A percentile compares a stretch with the other conserved stretches of the same genome.
These are phyloP conservation scores for Coleophoma crateriformis DNA, from an alignment of 2,329 filamentous ascomycete genomes.

Conservation along the genomic window DNA sequence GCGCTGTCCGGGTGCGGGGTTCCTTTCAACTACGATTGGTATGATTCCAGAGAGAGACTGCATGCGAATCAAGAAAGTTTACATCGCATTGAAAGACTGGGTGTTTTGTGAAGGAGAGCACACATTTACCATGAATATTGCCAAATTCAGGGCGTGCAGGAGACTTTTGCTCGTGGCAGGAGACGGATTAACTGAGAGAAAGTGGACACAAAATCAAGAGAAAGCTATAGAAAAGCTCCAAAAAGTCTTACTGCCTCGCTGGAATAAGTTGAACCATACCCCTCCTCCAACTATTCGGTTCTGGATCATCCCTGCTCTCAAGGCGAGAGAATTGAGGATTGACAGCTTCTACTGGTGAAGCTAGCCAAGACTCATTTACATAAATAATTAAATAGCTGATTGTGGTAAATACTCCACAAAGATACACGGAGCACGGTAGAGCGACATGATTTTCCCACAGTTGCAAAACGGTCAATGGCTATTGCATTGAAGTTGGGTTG, in stretches of 20 bases:
- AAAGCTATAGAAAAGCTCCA: background rate
- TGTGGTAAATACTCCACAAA: too few relatives aligned
- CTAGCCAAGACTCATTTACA: too few relatives aligned
- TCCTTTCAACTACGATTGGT: slow-evolving; percentile 1
- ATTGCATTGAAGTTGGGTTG: too few relatives aligned
- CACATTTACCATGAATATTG: background rate
- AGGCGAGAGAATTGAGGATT: background rate
- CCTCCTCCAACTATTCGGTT: background rate
- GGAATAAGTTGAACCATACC: background rate
- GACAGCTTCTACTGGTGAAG: slow-evolving; percentile 1
- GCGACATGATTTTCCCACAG: too few relatives aligned
- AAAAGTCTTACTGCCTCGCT: background rate
- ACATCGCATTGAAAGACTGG: background rate
- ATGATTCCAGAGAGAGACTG: background rate
- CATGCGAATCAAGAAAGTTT: background rate
- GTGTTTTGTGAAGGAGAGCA: background rate
- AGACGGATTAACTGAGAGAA: background rate
- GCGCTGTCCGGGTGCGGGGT: background rate
- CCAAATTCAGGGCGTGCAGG: background rate
- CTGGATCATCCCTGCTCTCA: background rate
- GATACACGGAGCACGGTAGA: too few relatives aligned
- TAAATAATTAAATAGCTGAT: too few relatives aligned
- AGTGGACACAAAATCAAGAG: background rate
- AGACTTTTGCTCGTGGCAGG: background rate
- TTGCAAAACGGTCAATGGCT: too few relatives aligned